A percentile compares a stretch with the other conserved stretches of the same genome.
phyloP scores from a whole-genome alignment of 192 early-diverging fungal genomes.

The Linnemannia zychae region DNA sequence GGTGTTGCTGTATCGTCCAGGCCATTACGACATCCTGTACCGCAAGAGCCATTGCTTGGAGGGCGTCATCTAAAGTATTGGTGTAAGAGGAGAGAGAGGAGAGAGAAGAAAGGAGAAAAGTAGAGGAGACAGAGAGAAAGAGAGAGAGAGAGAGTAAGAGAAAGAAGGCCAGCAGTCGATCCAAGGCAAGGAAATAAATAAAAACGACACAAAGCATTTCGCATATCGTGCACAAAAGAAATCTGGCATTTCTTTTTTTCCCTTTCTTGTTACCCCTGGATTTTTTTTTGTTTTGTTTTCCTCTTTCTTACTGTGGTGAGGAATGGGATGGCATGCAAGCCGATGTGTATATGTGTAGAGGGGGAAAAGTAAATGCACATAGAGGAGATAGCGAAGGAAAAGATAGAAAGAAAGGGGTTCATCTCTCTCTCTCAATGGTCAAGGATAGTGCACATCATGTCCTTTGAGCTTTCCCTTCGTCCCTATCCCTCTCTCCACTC shows the following conservation, averaged over 20 bases:
- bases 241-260: neutral
- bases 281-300: neutral
- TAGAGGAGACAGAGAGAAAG: neutral
- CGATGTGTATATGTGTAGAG: neutral
- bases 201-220: neutral
- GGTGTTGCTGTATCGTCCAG: constrained; percentile 65
- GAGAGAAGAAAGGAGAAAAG: neutral
- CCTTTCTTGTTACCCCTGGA: neutral
- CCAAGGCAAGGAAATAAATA: neutral
- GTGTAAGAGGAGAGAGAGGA: neutral
- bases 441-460: too few relatives aligned
- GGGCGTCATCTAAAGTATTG: constrained; percentile 29
- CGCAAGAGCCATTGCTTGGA: constrained; percentile 58
- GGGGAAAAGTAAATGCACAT: too few relatives aligned
- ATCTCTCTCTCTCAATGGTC: too few relatives aligned
- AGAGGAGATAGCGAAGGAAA: neutral
- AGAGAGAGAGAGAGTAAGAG: neutral
- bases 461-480: too few relatives aligned
- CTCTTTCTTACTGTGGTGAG: too few relatives aligned
- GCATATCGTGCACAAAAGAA: neutral
- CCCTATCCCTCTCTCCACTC: too few relatives aligned
- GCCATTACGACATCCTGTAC: constrained; percentile 87
- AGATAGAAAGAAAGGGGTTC: neutral
- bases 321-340: neutral
- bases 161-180: neutral